These are phyloP conservation scores for Holtermannia corniformis DNA, from an alignment of 768 basidiomycete genomes.

Conservation along the genomic window DNA sequence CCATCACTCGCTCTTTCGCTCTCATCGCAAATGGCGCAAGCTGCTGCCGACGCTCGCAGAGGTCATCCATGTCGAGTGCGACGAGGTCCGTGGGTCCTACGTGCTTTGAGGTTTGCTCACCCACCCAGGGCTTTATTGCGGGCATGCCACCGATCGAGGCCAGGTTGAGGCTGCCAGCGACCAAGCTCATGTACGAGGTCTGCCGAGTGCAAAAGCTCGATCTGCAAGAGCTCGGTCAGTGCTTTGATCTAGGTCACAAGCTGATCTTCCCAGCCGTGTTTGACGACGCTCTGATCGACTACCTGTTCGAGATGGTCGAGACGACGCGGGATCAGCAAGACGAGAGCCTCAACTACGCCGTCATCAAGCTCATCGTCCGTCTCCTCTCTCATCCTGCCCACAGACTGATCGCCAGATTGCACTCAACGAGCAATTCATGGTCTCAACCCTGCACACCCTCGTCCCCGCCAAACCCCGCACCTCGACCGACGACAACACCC, in stretches of 20 bases:
- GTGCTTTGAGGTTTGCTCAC: neutral
- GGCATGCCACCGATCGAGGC: slow-evolving; percentile 62
- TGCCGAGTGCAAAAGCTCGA: slow-evolving; percentile 81
- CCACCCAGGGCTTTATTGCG: slow-evolving; percentile 22
- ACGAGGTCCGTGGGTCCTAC: slow-evolving; percentile 55
- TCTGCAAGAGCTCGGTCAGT: slow-evolving; percentile 66
- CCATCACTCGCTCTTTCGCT: slow-evolving; percentile 60
- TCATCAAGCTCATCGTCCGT: slow-evolving; percentile 85
- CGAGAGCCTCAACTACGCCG: slow-evolving; percentile 87
- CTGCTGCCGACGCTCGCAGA: slow-evolving; percentile 70
- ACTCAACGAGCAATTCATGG: slow-evolving; percentile 98
- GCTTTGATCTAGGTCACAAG: neutral
- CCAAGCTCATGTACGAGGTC: slow-evolving; percentile 78
- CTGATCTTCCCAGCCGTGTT: slow-evolving; percentile 54
- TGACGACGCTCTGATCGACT: slow-evolving; percentile 71
- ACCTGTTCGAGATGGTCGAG: slow-evolving; percentile 87
- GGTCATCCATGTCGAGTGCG: slow-evolving; percentile 46
- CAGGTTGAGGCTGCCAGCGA: slow-evolving; percentile 61
- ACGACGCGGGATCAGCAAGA: slow-evolving; percentile 77
- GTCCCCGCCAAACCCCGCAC: neutral
- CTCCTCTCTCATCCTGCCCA: neutral
- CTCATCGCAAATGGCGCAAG: slow-evolving; percentile 71
- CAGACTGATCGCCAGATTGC: slow-evolving; percentile 53
- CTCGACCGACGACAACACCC: neutral
- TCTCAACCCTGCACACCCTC: slow-evolving; percentile 51